phyloP scores from a whole-genome alignment of 2,329 filamentous ascomycete species.

The Epichloe scottii region DNA sequence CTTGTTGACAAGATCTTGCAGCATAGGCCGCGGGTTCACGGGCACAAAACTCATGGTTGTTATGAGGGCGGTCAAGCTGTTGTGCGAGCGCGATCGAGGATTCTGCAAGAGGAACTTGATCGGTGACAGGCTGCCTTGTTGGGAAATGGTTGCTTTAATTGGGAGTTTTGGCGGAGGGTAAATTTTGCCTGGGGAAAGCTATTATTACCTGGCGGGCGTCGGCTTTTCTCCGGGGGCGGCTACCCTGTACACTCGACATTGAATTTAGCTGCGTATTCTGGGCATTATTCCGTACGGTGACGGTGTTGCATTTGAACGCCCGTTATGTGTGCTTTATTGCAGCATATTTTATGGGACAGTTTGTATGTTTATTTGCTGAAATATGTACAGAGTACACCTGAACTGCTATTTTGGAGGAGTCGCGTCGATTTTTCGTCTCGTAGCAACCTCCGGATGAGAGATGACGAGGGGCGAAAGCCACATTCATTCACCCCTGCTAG shows the following conservation, averaged over 20 bases:
- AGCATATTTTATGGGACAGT: no score
- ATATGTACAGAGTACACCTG: no score
- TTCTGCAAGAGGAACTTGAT: neutral
- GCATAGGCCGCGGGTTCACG: slow-evolving; percentile 91
- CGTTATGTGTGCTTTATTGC: no score
- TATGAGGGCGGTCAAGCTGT: neutral
- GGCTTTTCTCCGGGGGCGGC: slow-evolving; percentile 4
- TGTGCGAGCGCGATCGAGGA: neutral
- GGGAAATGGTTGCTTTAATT: neutral
- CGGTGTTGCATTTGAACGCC: no score
- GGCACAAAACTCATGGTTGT: slow-evolving; percentile 56
- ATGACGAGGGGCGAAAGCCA: no score
- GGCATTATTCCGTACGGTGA: no score
- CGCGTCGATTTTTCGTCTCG: no score
- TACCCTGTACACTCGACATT: neutral
- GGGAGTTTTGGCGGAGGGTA: neutral
- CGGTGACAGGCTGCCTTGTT: neutral
- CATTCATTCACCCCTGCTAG: no score
- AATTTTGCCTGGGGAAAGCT: neutral
- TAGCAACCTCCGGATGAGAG: no score
- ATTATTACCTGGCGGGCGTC: neutral
- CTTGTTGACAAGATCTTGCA: slow-evolving; percentile 87
- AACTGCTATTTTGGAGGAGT: no score
- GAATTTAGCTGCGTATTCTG: no score
- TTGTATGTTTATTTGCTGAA: no score